A percentile compares a stretch with the other conserved stretches of the same genome.
Conservation (phyloP, 2,329 filamentous ascomycete species). For the Hymenoscyphus infarciens region DNA sequence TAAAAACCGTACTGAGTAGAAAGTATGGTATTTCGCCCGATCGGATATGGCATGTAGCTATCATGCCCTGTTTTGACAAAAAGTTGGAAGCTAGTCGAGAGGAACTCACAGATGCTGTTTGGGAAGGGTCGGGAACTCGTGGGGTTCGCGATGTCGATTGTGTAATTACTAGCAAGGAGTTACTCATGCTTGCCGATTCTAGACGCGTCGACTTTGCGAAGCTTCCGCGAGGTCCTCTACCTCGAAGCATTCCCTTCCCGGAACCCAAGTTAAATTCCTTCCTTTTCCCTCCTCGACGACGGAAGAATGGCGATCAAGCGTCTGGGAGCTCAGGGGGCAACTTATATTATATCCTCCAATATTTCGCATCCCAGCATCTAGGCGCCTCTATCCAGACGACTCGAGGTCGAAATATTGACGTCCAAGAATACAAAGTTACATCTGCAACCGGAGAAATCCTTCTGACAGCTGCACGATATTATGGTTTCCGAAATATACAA, state of each 20-base stretch:
- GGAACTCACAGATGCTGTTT: conserved; percentile 80
- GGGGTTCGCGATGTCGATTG: conserved; percentile 89
- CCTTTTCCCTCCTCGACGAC: conserved; percentile 58
- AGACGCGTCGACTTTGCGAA: conserved; percentile 73
- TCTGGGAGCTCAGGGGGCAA: conserved; percentile 87
- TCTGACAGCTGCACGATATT: conserved; percentile 84
- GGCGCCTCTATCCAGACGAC: conserved; percentile 68
- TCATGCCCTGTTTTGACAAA: conserved; percentile 99
- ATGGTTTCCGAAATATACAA: conserved; percentile 97
- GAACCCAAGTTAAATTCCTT: conserved; percentile 68
- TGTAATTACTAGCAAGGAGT: conserved; percentile 93
- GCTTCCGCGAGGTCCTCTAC: conserved; percentile 58
- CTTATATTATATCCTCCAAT: conserved; percentile 77
- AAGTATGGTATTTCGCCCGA: conserved; percentile 68
- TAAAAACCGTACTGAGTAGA: conserved; percentile 81
- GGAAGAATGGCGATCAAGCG: conserved; percentile 45
- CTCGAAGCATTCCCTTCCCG: conserved; percentile 60
- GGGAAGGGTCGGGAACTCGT: conserved; percentile 53
- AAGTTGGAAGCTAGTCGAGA: conserved; percentile 93
- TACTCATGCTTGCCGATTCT: conserved; percentile 82
- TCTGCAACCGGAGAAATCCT: conserved; percentile 54
- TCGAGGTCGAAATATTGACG: conserved; percentile 84
- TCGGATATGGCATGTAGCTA: conserved; percentile 87
- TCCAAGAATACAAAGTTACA: conserved; percentile 75
- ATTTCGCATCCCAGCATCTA: conserved; percentile 66